A percentile compares a stretch with the other conserved stretches of the same genome.
Evolutionary conservation across 1,139 yeast genomes (phyloP).

Genomic region (Insectozyma bohioensis): DNA sequence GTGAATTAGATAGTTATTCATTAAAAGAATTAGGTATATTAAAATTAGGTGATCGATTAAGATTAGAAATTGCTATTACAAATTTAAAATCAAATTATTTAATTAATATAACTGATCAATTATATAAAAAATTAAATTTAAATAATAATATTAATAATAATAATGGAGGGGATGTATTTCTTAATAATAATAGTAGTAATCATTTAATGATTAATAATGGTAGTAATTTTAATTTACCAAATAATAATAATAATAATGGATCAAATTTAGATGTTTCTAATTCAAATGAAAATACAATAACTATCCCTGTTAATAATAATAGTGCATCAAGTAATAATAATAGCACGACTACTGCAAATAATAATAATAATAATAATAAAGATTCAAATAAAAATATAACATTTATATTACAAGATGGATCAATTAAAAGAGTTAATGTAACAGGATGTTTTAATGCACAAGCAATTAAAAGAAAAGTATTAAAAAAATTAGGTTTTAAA

Average conservation of each 20-base stretch:
- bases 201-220: conserved; percentile 4
- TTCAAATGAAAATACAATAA: too few relatives aligned
- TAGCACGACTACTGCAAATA: too few relatives aligned
- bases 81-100: conserved; percentile 39
- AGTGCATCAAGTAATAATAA: too few relatives aligned
- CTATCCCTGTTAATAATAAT: too few relatives aligned
- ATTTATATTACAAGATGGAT: conserved; percentile 75
- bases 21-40: conserved; percentile 73
- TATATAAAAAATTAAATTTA: conserved; percentile 16
- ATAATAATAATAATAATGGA: too few relatives aligned
- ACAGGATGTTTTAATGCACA: conserved; percentile 82
- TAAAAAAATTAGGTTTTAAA: conserved; percentile 58
- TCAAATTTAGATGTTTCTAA: too few relatives aligned
- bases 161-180: background rate
- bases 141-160: conserved; percentile 1
- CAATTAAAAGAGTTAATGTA: conserved; percentile 69
- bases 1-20: conserved; percentile 66
- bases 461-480: conserved; percentile 69
- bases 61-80: conserved; percentile 56
- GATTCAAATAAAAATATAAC: conserved; percentile 53
- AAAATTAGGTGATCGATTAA: conserved; percentile 80
- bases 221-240: too few relatives aligned
- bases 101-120: conserved; percentile 33
- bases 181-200: background rate
- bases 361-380: conserved; percentile 17